Conservation (phyloP, 495 filamentous ascomycete species). For the Annulohypoxylon nitens region DNA sequence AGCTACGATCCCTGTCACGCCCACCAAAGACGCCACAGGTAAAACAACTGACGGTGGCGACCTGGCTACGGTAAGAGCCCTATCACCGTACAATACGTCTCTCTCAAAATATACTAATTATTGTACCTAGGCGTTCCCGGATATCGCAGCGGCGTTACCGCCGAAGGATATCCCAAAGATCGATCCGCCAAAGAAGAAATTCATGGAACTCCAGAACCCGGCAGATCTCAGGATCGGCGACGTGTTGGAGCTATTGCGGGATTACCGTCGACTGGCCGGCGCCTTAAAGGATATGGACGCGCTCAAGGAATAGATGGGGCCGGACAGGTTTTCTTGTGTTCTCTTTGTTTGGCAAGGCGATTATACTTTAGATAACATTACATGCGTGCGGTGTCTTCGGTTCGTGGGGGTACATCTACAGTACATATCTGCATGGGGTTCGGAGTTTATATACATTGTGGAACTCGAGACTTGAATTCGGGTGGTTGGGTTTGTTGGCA, state of each 20-base stretch:
- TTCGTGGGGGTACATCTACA: constrained; percentile 17
- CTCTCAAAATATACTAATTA: constrained; percentile 20
- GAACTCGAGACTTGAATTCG: constrained; percentile 4
- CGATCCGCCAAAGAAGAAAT: constrained; percentile 80
- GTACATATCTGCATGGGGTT: constrained; percentile 36
- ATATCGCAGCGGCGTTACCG: constrained; percentile 65
- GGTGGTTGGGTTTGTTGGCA: background rate
- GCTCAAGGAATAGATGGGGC: constrained; percentile 58
- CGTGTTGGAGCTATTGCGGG: constrained; percentile 82
- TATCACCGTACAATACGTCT: background rate
- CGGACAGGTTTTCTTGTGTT: background rate
- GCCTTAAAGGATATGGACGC: constrained; percentile 73
- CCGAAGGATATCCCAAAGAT: constrained; percentile 68
- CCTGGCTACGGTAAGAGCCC: constrained; percentile 60
- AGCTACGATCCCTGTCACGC: constrained; percentile 49
- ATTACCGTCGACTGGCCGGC: constrained; percentile 85
- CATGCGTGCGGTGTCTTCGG: background rate
- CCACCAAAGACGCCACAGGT: constrained; percentile 45
- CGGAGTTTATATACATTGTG: constrained; percentile 20
- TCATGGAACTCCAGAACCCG: constrained; percentile 82
- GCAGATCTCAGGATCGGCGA: constrained; percentile 85
- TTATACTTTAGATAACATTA: background rate
- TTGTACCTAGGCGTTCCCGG: constrained; percentile 67
- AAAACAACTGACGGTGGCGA: constrained; percentile 61
- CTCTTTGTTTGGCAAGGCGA: background rate